phyloP scores from a whole-genome alignment of 495 filamentous ascomycete species.

The Penicillium goetzii region DNA sequence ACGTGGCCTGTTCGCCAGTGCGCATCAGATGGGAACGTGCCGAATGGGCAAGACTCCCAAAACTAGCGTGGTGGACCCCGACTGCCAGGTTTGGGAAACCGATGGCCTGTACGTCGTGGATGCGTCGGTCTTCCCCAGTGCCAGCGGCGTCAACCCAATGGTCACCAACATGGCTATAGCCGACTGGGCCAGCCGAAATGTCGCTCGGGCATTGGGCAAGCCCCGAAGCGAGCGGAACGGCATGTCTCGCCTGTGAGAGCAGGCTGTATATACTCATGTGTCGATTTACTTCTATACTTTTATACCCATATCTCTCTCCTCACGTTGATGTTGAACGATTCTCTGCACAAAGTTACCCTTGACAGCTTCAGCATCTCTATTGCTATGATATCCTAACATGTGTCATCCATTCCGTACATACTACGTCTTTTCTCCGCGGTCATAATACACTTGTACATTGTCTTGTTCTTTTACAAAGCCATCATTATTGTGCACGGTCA shows the following conservation, averaged over 20 bases:
- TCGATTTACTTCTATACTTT: background rate
- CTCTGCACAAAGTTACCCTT: background rate
- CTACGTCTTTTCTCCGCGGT: background rate
- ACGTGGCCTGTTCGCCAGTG: conserved; percentile 57
- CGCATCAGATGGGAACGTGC: conserved; percentile 93
- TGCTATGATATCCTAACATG: background rate
- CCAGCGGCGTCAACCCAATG: conserved; percentile 94
- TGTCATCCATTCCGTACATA: background rate
- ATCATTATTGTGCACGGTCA: background rate
- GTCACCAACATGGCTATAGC: conserved; percentile 86
- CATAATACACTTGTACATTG: background rate
- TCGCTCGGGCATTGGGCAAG: conserved; percentile 36
- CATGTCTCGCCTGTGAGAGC: conserved; percentile 27
- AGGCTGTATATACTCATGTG: conserved; percentile 2
- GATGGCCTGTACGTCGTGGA: conserved; percentile 78
- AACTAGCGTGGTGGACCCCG: conserved; percentile 73
- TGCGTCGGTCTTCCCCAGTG: conserved; percentile 86
- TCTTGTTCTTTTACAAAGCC: background rate
- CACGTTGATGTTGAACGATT: conserved; percentile 6
- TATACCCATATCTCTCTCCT: conserved; percentile 3
- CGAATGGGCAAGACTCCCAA: conserved; percentile 68
- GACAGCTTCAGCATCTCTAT: background rate
- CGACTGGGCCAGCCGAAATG: conserved; percentile 47
- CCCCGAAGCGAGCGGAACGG: conserved; percentile 15
- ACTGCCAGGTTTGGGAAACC: conserved; percentile 77